Evolutionary conservation across 192 early-diverging fungal genomes (phyloP), one percentile per base, ranked within the genome.

Genomic region (Rhizoclosmatium sp.): DNA sequence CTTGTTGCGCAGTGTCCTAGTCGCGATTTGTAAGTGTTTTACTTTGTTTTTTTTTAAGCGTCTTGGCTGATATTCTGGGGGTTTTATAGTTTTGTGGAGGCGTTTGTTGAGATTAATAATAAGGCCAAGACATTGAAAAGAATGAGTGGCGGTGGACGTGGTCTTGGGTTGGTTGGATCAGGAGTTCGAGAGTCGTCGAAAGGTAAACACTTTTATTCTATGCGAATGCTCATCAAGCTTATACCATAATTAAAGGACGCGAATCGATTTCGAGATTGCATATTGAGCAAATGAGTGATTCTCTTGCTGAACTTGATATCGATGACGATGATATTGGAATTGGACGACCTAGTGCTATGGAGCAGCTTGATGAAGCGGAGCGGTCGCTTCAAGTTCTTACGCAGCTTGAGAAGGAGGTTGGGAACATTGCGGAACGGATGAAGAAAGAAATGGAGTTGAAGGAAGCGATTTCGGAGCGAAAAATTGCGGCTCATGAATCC

Each of bases 391-490:
- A 41, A 23, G 77, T 69, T 1, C 60, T 78, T 42, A 69, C 67
- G 5, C 68, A 78, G 46, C 41, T 78, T 66, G 77, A 78, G 59
- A 78, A 71, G 59, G 77, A 78, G 59, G 77, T 78, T 47, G 77
- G 59, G n/a, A 16, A 59, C 12, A 71, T 78, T 61, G 69, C 65
- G 41, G 66, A 78, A 21, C 67, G 77, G 10, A 68, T 78, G 77
- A 78, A 60, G 47, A 78, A 78, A 56, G 77, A 78, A 39, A 70
- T 78, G 77, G 77, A 78, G 70, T 58, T 78, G 31, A 78, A 78
- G 59, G 59, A 67, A 61, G 68, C 77, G 19, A 78, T 78, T 59
- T n/a, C 69, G 3, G 69, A 78, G 39, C 47, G 77, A 4, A 78
- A 78, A 47, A 78, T 78, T 78, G 59, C 68, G 31, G 77, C 77